Evolutionary conservation across 2,329 filamentous ascomycete species (phyloP), one percentile per base, ranked within the genome.

Genomic region (Pyrenophora graminea): DNA sequence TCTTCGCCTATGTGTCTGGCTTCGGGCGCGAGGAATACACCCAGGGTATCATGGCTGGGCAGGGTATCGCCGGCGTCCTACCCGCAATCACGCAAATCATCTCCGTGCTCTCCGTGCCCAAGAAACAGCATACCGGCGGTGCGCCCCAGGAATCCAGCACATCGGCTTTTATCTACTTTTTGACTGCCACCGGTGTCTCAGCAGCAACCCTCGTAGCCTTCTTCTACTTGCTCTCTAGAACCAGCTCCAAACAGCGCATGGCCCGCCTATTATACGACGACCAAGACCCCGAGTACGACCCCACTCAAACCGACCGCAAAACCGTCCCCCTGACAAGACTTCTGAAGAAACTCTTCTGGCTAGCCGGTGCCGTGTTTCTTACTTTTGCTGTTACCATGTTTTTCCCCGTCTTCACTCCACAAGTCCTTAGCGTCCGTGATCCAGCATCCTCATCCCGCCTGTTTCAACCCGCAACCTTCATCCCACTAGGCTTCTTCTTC

Each of bases 41-140:
- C 48, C 93, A 97, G 74, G 93, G 88, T 19, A 91, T 97, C 73
- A 97, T 99, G 92, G 86, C 88, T 3, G 94, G 94, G 1, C 94
- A 99, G 74, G 93, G 87, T 27, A 81, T 99, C 3, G 92, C 94
- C 0, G 94, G 94, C 25, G 92, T 99, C 8, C 78, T 97, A 3
- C 94, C 94, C 0, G 87, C 90, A 40, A 80, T 96, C 40, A 90
- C 91, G 1, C 92, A 97, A 73, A 93, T 97, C 61, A 72, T 89
- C 38, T 89, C 90, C 1, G 91, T 96, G 10, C 79, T 97, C 9
- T 82, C 85, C 30, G 79, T 90, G 1, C 77, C 84, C 0, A 62
- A 76, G 18, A 68, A 72, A 40, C 72, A 78, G 50, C 67, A 76
- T 21, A 64, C 72, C 18, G 52, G 71, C 57, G 46, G 54, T 40